Evolutionary conservation across 2,329 filamentous ascomycete species (phyloP), one percentile per base, ranked within the genome.

Genomic region (Neurospora sp.): DNA sequence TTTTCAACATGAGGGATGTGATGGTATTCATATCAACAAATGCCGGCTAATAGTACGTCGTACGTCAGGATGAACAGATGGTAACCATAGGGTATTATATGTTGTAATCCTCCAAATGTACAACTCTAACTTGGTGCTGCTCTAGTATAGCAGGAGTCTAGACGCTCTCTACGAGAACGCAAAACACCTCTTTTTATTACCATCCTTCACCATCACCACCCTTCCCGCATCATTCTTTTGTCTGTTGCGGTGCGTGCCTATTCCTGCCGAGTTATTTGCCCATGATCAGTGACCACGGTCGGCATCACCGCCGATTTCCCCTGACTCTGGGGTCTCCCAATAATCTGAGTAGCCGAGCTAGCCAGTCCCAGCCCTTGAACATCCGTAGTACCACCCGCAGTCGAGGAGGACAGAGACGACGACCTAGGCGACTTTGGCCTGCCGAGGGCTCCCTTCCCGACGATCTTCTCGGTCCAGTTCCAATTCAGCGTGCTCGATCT

Each of bases 391-490:
- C 52, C 52, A 28, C 23, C 28, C 28, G 52, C 42, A 19, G 42
- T 46, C 42, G 42, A 19, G 42, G 42, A 19, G 42, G 42, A 19
- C 42, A 19, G 17, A 5, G 52, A 28, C 10, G 70, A 66, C 19
- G 67, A 66, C 66, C 66, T 71, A 36, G 68, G 46, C 66, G 68
- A 67, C 38, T 40, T 66, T 36, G 70, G 69, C 58, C 69, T 46
- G 1, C 52, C 52, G 52, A 62, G 52, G 52, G 40, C 74, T 2
- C 76, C 76, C 68, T 76, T 78, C 1, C 77, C 77, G 4, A 78
- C 77, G 69, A 77, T 76, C 71, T 77, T 77, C 73, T 77, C 76
- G 1, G 76, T 73, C 76, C 76, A 77, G 66, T 75, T 77, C 76
- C 75, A 76, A 23, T 33, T 71, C 52, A 72, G 19, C 42, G 74